Percentiles rank a stretch among this genome's conserved stretches.
These are phyloP conservation scores for Claviceps pazoutovae DNA, from an alignment of 2,329 filamentous ascomycete genomes.

Conservation along the genomic window DNA sequence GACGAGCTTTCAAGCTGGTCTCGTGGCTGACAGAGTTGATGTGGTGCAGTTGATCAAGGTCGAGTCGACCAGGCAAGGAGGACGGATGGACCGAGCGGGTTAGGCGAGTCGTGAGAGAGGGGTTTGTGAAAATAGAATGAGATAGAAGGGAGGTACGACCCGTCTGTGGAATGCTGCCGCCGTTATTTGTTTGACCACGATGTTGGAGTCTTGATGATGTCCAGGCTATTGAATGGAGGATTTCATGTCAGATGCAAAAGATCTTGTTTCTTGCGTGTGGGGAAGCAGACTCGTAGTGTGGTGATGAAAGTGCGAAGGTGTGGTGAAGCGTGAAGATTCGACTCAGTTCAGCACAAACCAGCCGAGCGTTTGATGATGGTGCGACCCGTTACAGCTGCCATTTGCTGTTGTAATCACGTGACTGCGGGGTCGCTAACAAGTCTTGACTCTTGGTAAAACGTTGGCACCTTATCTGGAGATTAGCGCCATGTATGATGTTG, in stretches of 20 bases:
- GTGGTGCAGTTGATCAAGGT: background rate
- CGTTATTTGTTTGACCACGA: background rate
- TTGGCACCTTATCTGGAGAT: too few species aligned
- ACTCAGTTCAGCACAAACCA: background rate
- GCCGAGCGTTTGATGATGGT: conserved; percentile 14
- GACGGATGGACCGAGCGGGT: background rate
- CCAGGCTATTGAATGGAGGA: background rate
- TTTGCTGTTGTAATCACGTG: conserved; percentile 19
- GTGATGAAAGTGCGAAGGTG: conserved; percentile 3
- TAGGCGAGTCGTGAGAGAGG: background rate
- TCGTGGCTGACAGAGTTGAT: background rate
- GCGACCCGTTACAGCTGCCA: conserved; percentile 13
- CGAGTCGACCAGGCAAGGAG: background rate
- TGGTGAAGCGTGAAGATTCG: conserved; percentile 4
- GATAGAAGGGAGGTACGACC: background rate
- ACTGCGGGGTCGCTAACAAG: conserved; percentile 15
- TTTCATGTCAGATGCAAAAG: conserved; percentile 8
- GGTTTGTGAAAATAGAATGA: conserved; percentile 1
- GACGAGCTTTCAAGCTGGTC: background rate
- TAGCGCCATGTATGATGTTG: too few species aligned
- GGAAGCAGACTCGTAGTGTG: conserved; percentile 1
- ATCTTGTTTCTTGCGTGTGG: conserved; percentile 8
- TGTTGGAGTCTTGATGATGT: background rate
- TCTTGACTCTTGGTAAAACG: background rate
- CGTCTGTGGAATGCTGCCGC: background rate